Base-by-base conservation (phyloP, 495 filamentous ascomycete species). In the Hypoxylon intermedium region DNA sequence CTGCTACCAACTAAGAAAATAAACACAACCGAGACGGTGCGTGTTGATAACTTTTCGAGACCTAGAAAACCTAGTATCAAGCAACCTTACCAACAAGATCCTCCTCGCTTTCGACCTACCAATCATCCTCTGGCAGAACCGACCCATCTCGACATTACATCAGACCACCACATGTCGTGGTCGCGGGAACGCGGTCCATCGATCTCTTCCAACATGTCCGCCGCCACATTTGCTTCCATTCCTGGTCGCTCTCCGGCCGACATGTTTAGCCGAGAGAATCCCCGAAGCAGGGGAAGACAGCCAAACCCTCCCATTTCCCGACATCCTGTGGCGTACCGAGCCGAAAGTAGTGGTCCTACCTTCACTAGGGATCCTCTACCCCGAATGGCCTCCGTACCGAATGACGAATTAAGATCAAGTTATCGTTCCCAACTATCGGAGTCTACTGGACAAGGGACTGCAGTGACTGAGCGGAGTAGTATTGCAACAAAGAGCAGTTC, bases 401-500 rank as follows among this genome's bases (percentile, higher is more conserved):
- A 67, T 33, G 83, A 87, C 28, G 84, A 85, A 46, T 74, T 86
- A 7, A 83, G 90, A 13, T 85, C 86, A 0, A 93, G 90, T 65
- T 83, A 87, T 64, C 86, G 89, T 43, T 93, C 91, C 0, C 78
- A 67, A 79, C 78, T 63, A 5, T 88, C 87, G 9, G 77, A 80
- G 15, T 92, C 90, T 0, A 91, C 88, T 43, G 84, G 83, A 26
- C 78, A 89, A 30, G 88, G 87, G 7, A 81, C 83, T 1, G 82
- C 84, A 21, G 84, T 81, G 12, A 94, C 92, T 1, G 90, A 93
- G 65, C 80, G 89, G 28, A 93, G 89, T 68, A 95, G 91, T 69
- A 80, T 96, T 20, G 63, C 88, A 51, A 93, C 91, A 0, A 92
- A 89, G 62, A 83, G 84, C 54, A 94, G 89, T 74, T 93, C 89